These are phyloP conservation scores for Trametes cingulata DNA, from an alignment of 768 basidiomycete genomes.

Conservation along the genomic window DNA sequence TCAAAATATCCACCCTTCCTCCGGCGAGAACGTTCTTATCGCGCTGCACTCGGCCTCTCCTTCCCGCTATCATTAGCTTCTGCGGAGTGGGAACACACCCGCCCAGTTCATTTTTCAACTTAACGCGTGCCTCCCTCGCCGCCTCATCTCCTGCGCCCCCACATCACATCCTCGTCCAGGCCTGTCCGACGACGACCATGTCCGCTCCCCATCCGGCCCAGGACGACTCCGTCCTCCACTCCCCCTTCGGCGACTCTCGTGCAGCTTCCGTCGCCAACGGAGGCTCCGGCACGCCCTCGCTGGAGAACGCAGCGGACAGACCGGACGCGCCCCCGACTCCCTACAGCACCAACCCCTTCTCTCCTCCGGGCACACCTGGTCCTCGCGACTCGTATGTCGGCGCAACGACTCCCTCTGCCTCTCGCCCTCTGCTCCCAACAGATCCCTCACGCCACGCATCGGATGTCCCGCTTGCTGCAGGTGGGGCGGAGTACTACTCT, in stretches of 20 bases:
- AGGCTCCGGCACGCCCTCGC: not conserved
- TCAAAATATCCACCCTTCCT: constrained; percentile 9
- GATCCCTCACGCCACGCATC: constrained; percentile 6
- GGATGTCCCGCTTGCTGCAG: constrained; percentile 5
- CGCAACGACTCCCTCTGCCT: constrained; percentile 9
- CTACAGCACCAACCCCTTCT: constrained; percentile 14
- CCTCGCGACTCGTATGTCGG: constrained; percentile 22
- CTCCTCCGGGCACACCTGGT: constrained; percentile 19
- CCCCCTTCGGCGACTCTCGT: constrained; percentile 10
- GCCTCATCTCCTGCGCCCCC: constrained; percentile 5
- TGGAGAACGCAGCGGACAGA: not conserved
- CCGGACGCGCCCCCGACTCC: constrained; percentile 2
- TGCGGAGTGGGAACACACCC: constrained; percentile 19
- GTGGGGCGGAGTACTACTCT: not conserved
- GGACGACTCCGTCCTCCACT: not conserved
- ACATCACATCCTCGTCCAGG: constrained; percentile 8
- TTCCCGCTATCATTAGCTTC: constrained; percentile 18
- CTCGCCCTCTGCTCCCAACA: constrained; percentile 18
- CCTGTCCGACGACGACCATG: constrained; percentile 14
- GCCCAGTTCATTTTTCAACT: not conserved
- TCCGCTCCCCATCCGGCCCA: constrained; percentile 6
- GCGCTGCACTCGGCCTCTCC: constrained; percentile 3
- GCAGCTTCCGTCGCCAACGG: not conserved
- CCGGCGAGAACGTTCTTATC: constrained; percentile 16
- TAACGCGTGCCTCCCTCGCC: not conserved